These are phyloP conservation scores for Neurospora sp. DNA, from an alignment of 495 filamentous ascomycete genomes.

Conservation along the genomic window DNA sequence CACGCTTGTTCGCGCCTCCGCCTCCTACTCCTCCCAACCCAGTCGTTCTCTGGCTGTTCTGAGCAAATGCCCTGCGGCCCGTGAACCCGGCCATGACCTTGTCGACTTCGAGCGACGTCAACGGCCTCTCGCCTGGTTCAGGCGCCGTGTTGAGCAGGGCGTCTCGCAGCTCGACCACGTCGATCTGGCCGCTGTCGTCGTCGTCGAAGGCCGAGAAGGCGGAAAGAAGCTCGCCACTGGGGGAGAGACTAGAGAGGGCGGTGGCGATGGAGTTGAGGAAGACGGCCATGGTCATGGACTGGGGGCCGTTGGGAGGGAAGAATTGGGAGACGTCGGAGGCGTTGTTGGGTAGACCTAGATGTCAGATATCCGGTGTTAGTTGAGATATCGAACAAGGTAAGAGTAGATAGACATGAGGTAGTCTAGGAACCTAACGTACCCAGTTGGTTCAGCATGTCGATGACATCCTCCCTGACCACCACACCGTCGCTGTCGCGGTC, in stretches of 20 bases:
- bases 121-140: constrained; percentile 53
- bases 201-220: constrained; percentile 94
- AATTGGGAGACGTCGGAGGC: constrained; percentile 55
- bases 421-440: constrained; percentile 31
- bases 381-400: neutral
- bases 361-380: neutral
- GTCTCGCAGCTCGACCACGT: constrained; percentile 70
- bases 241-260: constrained; percentile 61
- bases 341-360: constrained; percentile 38
- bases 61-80: constrained; percentile 65
- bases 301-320: constrained; percentile 58
- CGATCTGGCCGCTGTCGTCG: constrained; percentile 87
- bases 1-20: constrained; percentile 39
- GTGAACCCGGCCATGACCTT: constrained; percentile 75
- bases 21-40: constrained; percentile 1
- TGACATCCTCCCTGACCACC: constrained; percentile 67
- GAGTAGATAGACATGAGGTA: neutral
- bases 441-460: constrained; percentile 68
- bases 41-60: constrained; percentile 22
- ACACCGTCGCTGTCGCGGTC: constrained; percentile 71
- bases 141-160: constrained; percentile 73
- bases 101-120: constrained; percentile 73
- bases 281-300: constrained; percentile 68
- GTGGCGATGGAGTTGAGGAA: constrained; percentile 72
- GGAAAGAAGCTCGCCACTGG: constrained; percentile 64